These are phyloP conservation scores for Saprolegnia parasitica DNA, from an alignment of 352 stramenopile genomes.

Conservation along the genomic window DNA sequence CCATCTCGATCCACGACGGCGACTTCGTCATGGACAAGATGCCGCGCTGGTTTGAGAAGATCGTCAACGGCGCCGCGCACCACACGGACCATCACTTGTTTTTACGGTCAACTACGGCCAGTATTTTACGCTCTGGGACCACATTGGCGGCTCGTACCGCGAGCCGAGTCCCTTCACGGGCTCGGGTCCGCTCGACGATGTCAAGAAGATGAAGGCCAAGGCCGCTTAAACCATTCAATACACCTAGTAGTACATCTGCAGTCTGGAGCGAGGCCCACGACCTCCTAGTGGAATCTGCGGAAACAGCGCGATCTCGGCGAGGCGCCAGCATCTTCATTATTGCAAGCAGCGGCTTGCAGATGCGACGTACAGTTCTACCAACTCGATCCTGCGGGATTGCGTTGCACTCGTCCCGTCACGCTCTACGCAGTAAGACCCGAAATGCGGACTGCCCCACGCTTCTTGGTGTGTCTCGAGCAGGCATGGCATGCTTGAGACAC, in stretches of 20 bases:
- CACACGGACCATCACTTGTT: constrained; percentile 60
- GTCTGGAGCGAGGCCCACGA: no score
- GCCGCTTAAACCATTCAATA: background rate
- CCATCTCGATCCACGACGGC: constrained; percentile 72
- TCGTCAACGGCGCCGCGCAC: constrained; percentile 57
- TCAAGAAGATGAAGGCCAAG: constrained; percentile 29
- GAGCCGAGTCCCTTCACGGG: constrained; percentile 34
- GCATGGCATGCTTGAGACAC: no score
- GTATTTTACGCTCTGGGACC: constrained; percentile 75
- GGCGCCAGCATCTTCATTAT: no score
- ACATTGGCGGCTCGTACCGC: constrained; percentile 56
- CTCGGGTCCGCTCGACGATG: constrained; percentile 29
- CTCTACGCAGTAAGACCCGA: no score
- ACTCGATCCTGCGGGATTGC: no score
- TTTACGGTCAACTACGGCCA: constrained; percentile 76
- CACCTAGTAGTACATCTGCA: background rate
- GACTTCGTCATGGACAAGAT: constrained; percentile 50
- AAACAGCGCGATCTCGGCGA: no score
- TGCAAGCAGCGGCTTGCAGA: no score
- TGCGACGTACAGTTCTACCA: no score
- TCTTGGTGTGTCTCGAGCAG: no score
- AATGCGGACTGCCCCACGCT: no score
- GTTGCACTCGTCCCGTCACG: no score
- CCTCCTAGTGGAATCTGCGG: no score
- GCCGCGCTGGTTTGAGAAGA: constrained; percentile 30